Conservation (phyloP, 805 yeast genomes). For the Sugiyamaella qingdaonensis region DNA sequence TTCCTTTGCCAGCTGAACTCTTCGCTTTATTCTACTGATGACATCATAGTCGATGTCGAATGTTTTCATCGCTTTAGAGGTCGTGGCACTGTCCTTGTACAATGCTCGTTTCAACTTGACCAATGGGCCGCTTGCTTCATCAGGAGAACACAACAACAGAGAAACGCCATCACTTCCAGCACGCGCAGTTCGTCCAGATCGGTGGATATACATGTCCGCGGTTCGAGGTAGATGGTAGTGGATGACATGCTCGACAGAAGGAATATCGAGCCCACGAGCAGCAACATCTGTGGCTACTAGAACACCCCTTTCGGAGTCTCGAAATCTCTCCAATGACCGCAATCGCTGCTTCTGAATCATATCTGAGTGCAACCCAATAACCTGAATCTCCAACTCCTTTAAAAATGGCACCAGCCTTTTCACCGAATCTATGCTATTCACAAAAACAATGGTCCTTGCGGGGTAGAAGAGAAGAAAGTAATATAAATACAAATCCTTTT, state of each 20-base stretch:
- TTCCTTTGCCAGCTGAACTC: constrained; percentile 65
- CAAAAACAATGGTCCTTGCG: constrained; percentile 85
- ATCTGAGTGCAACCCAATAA: constrained; percentile 81
- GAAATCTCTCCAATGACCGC: constrained; percentile 77
- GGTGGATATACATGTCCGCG: constrained; percentile 90
- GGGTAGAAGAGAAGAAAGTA: constrained; percentile 83
- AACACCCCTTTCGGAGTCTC: constrained; percentile 43
- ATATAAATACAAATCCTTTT: constrained; percentile 84
- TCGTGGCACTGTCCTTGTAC: constrained; percentile 34
- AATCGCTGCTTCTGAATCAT: constrained; percentile 94
- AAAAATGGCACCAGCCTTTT: constrained; percentile 77
- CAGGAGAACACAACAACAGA: constrained; percentile 86
- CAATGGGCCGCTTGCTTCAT: constrained; percentile 86
- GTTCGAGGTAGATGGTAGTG: constrained; percentile 94
- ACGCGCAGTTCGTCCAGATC: constrained; percentile 98
- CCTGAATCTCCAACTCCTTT: constrained; percentile 58
- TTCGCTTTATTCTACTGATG: constrained; percentile 61
- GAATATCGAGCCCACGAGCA: constrained; percentile 94
- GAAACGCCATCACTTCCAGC: constrained; percentile 94
- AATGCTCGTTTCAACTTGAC: constrained; percentile 46
- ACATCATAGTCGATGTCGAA: constrained; percentile 76
- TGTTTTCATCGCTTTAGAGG: constrained; percentile 46
- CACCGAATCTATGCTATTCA: constrained; percentile 93
- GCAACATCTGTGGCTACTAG: constrained; percentile 96
- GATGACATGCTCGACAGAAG: constrained; percentile 85